Conservation (phyloP, 192 early-diverging fungal genomes). For the Kappamyces sp. region DNA sequence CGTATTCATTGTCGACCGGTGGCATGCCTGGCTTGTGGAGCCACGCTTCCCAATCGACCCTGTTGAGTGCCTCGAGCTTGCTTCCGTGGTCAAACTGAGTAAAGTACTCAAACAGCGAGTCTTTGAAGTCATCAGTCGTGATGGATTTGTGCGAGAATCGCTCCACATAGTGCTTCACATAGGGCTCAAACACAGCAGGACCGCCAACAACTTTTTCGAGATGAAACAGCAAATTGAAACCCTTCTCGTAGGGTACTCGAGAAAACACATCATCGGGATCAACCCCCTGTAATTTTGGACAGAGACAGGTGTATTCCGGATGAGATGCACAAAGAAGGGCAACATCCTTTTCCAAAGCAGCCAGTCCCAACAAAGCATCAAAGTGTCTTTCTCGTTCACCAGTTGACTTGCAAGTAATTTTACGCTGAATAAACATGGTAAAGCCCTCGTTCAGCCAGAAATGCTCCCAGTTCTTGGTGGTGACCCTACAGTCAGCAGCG, state of each 20-base stretch:
- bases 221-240: constrained; percentile 89
- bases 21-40: constrained; percentile 85
- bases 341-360: constrained; percentile 59
- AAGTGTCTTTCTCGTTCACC: constrained; percentile 78
- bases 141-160: constrained; percentile 84
- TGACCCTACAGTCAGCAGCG: constrained; percentile 7
- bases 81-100: constrained; percentile 50
- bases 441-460: constrained; percentile 97
- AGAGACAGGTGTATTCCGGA: constrained; percentile 49
- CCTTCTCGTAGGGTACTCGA: constrained; percentile 72
- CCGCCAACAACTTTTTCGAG: constrained; percentile 87
- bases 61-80: constrained; percentile 66
- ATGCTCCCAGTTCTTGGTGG: constrained; percentile 35
- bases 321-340: constrained; percentile 34
- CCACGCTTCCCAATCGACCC: constrained; percentile 91
- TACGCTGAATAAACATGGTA: constrained; percentile 89
- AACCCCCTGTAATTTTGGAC: constrained; percentile 63
- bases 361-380: constrained; percentile 76
- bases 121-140: constrained; percentile 83
- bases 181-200: constrained; percentile 76
- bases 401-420: constrained; percentile 72
- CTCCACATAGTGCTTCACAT: constrained; percentile 71
- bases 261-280: constrained; percentile 75
- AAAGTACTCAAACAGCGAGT: constrained; percentile 75
- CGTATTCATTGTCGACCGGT: constrained; percentile 76